A percentile compares a stretch with the other conserved stretches of the same genome.
phyloP scores from a whole-genome alignment of 2,329 filamentous ascomycete species.

The Diplodia scrobiculata region DNA sequence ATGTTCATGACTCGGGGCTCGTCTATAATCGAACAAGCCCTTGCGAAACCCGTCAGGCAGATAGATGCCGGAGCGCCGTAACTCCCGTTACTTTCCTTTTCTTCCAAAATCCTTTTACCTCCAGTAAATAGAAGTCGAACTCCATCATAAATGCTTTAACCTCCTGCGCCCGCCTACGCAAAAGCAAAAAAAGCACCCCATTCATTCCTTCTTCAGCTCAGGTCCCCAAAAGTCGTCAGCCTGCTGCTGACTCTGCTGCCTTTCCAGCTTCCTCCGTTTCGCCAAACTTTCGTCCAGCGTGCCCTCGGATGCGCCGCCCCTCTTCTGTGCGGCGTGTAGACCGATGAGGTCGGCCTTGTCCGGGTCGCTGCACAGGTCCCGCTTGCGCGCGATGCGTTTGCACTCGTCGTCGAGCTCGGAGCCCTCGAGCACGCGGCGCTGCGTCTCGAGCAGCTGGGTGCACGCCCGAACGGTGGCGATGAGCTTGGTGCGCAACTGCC shows the following conservation, averaged over 20 bases:
- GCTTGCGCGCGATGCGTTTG: slow-evolving; percentile 61
- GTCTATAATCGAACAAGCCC: not conserved
- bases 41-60: not conserved
- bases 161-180: not conserved
- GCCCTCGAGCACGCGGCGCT: slow-evolving; percentile 34
- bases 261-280: slow-evolving; percentile 50
- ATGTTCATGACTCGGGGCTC: not conserved
- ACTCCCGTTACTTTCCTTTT: not conserved
- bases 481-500: slow-evolving; percentile 39
- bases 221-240: slow-evolving; percentile 53
- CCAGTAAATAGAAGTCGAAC: not conserved
- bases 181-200: not conserved
- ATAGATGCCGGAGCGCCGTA: not conserved
- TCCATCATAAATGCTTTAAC: not conserved
- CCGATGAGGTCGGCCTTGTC: slow-evolving; percentile 72
- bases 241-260: slow-evolving; percentile 50
- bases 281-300: slow-evolving; percentile 47
- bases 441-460: slow-evolving; percentile 44
- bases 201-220: slow-evolving; percentile 33
- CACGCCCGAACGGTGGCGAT: slow-evolving; percentile 46
- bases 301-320: slow-evolving; percentile 38
- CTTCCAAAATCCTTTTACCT: not conserved
- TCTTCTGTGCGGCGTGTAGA: slow-evolving; percentile 63
- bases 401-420: slow-evolving; percentile 50
- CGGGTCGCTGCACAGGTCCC: slow-evolving; percentile 73